A percentile compares a stretch with the other conserved stretches of the same genome.
Evolutionary conservation across 2,329 filamentous ascomycete genomes (phyloP).

Genomic region (Apiospora rasikravindrae): DNA sequence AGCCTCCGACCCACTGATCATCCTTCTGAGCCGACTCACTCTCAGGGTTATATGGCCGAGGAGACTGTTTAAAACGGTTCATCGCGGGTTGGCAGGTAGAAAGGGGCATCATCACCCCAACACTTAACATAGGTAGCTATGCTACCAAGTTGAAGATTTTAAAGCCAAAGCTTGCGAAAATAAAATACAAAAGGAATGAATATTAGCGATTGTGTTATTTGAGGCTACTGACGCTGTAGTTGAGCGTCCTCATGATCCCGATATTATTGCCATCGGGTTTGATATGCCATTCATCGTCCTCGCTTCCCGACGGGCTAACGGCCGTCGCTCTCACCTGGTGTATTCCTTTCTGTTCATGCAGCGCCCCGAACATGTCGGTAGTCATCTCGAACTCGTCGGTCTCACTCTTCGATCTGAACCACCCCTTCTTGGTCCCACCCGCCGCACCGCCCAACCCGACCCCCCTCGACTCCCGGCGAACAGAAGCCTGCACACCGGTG

Average conservation of each 20-base stretch:
- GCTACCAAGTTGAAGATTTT: no score
- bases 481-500: neutral
- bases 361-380: neutral
- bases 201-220: neutral
- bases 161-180: neutral
- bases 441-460: neutral
- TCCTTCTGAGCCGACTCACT: no score
- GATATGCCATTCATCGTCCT: neutral
- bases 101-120: no score
- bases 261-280: neutral
- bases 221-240: neutral
- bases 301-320: neutral
- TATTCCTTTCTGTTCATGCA: neutral
- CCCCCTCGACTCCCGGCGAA: neutral
- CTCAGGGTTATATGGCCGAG: no score
- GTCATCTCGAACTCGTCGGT: neutral
- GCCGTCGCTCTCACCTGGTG: neutral
- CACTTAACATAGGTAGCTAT: no score
- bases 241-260: neutral
- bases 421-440: neutral
- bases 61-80: no score
- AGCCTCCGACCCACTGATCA: no score
- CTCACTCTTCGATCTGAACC: neutral
- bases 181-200: neutral
- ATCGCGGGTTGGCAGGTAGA: no score